Evolutionary conservation across 202 grass and related monocot species (phyloP).

Genomic region (Setaria italica): DNA sequence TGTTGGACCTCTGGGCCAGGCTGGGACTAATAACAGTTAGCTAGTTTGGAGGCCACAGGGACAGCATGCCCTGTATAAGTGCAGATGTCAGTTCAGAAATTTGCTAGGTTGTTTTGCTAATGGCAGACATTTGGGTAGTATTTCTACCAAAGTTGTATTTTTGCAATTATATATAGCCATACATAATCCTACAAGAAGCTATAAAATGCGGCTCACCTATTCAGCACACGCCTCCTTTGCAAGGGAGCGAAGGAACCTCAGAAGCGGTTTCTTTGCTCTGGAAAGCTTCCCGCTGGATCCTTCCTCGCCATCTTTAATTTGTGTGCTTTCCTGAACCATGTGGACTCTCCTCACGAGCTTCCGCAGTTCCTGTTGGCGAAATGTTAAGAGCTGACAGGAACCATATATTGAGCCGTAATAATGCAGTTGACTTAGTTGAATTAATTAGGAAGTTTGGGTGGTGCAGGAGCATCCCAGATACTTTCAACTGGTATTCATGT

Average conservation of each 20-base stretch:
- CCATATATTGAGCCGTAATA: constrained; percentile 15
- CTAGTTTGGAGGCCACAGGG: neutral
- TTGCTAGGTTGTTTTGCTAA: neutral
- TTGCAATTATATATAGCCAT: neutral
- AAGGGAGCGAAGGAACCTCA: constrained; percentile 72
- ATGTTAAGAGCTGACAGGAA: constrained; percentile 10
- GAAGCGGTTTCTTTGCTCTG: constrained; percentile 71
- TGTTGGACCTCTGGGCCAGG: too few species aligned
- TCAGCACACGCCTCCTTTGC: constrained; percentile 64
- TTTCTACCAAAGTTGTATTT: neutral
- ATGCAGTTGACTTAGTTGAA: constrained; percentile 22
- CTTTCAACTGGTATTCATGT: neutral
- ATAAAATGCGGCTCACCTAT: constrained; percentile 47
- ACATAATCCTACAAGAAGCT: neutral
- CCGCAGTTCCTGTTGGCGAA: constrained; percentile 65
- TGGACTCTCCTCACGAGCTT: constrained; percentile 85
- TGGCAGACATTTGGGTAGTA: neutral
- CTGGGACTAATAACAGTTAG: neutral
- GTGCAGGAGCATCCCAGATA: constrained; percentile 17
- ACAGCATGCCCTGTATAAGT: neutral
- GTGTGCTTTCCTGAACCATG: constrained; percentile 56
- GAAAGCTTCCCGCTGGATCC: constrained; percentile 51
- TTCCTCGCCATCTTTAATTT: constrained; percentile 40
- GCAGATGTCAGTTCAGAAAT: neutral
- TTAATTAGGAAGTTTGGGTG: constrained; percentile 3